Percentiles rank a stretch among this genome's conserved stretches.
Evolutionary conservation across 2,329 filamentous ascomycete species (phyloP).

Genomic region (Sarocladium brachiariae): DNA sequence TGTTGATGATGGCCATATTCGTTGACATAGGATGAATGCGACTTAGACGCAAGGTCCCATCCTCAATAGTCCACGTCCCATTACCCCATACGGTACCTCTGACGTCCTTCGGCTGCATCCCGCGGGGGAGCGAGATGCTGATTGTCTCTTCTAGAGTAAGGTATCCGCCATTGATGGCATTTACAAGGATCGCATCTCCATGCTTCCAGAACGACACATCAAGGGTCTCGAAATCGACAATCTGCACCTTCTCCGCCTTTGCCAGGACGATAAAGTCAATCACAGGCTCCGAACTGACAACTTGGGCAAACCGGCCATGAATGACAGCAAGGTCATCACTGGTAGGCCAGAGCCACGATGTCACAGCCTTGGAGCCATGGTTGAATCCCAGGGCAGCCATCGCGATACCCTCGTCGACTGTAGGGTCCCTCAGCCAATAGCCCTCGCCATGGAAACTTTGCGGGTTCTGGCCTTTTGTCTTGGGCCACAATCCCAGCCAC

Average conservation of each 20-base stretch:
- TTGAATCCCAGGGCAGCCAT: conserved; percentile 40
- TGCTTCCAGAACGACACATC: conserved; percentile 19
- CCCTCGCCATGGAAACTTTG: conserved; percentile 41
- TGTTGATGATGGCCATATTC: conserved; percentile 17
- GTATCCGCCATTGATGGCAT: conserved; percentile 19
- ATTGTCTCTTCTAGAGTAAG: conserved; percentile 12
- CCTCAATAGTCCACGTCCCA: conserved; percentile 13
- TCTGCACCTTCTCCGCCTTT: conserved; percentile 14
- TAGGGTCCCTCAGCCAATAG: conserved; percentile 42
- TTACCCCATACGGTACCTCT: conserved; percentile 16
- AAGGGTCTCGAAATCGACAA: conserved; percentile 10
- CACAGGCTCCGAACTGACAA: conserved; percentile 29
- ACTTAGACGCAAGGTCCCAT: conserved; percentile 11
- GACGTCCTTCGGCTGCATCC: conserved; percentile 10
- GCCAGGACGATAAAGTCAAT: conserved; percentile 32
- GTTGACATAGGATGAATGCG: conserved; percentile 17
- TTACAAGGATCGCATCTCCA: conserved; percentile 15
- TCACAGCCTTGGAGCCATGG: conserved; percentile 35
- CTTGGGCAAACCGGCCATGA: conserved; percentile 31
- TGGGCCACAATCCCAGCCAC: conserved; percentile 35
- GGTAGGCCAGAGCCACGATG: conserved; percentile 40
- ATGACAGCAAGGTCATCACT: conserved; percentile 27
- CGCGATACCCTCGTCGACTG: conserved; percentile 32
- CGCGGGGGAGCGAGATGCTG: conserved; percentile 13
- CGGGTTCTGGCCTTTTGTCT: conserved; percentile 36